These are phyloP conservation scores for Mallotus nudiflorus DNA, from an alignment of 345 rosid species.

Conservation along the genomic window DNA sequence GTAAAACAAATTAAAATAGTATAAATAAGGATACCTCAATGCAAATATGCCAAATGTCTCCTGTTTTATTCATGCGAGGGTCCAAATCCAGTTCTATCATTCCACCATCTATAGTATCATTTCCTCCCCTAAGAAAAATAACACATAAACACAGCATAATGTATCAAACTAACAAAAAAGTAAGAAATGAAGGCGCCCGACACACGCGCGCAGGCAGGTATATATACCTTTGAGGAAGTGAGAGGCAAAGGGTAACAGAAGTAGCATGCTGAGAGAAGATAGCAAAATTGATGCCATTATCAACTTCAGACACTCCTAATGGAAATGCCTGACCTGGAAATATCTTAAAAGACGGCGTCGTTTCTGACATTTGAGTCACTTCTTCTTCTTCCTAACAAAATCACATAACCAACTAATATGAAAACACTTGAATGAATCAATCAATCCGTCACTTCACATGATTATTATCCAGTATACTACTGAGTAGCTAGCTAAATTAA, in stretches of 20 bases:
- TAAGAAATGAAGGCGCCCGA: not conserved
- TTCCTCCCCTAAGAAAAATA: slow-evolving; percentile 36
- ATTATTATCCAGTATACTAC: not conserved
- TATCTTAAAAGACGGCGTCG: slow-evolving; percentile 37
- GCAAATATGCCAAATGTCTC: slow-evolving; percentile 86
- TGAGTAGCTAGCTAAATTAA: not conserved
- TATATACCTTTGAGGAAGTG: slow-evolving; percentile 60
- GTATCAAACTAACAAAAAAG: not conserved
- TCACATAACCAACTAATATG: not conserved
- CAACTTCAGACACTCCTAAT: slow-evolving; percentile 73
- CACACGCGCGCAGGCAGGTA: no score
- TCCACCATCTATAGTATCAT: slow-evolving; percentile 36
- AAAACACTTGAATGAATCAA: not conserved
- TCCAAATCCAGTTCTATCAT: slow-evolving; percentile 73
- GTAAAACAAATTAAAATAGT: not conserved
- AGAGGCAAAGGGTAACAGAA: slow-evolving; percentile 75
- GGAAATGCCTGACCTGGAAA: slow-evolving; percentile 79
- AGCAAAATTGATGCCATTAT: slow-evolving; percentile 80
- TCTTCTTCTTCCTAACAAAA: slow-evolving; percentile 48
- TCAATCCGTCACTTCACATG: not conserved
- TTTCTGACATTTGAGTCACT: slow-evolving; percentile 40
- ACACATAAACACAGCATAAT: not conserved
- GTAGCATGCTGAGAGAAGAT: slow-evolving; percentile 82
- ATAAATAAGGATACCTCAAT: slow-evolving; percentile 53
- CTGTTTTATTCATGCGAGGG: slow-evolving; percentile 71